Percentiles rank a stretch among this genome's conserved stretches.
Evolutionary conservation across 1,139 yeast genomes (phyloP).

Genomic region (Pichia sp.): DNA sequence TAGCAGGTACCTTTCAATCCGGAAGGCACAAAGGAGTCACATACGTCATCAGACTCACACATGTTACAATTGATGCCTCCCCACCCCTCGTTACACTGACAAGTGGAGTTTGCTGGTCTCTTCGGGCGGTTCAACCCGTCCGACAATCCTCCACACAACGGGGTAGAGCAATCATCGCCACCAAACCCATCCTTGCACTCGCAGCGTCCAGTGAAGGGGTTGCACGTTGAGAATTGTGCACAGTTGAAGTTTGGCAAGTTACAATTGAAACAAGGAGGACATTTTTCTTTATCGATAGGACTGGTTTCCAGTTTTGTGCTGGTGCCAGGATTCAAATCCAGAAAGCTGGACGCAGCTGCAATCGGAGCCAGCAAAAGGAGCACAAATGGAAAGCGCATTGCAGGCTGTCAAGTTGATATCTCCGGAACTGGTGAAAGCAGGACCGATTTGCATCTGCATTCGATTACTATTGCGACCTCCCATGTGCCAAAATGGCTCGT

Average conservation of each 20-base stretch:
- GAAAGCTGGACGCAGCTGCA: not conserved
- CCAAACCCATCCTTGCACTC: slow-evolving; percentile 92
- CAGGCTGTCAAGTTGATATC: not conserved
- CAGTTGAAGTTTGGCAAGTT: slow-evolving; percentile 87
- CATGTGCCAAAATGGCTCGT: not conserved
- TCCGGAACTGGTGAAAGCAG: not conserved
- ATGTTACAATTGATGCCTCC: slow-evolving; percentile 87
- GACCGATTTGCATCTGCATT: not conserved
- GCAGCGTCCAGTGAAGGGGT: slow-evolving; percentile 83
- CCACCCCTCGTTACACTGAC: slow-evolving; percentile 87
- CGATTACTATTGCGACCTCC: not conserved
- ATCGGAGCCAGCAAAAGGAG: not conserved
- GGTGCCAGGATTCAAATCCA: not conserved
- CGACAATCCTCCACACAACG: slow-evolving; percentile 79
- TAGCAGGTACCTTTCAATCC: slow-evolving; percentile 87
- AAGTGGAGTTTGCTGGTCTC: slow-evolving; percentile 46
- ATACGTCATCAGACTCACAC: slow-evolving; percentile 66
- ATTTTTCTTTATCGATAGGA: slow-evolving; percentile 35
- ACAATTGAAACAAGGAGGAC: slow-evolving; percentile 92
- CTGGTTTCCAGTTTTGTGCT: not conserved
- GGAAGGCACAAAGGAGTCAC: slow-evolving; percentile 86
- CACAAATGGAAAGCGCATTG: not conserved
- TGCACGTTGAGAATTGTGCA: slow-evolving; percentile 82
- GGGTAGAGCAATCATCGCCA: slow-evolving; percentile 85
- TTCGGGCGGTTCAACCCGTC: slow-evolving; percentile 67